Percentiles rank a stretch among this genome's conserved stretches.
These are phyloP conservation scores for Neurospora sp. DNA, from an alignment of 2,329 filamentous ascomycete genomes.

Conservation along the genomic window DNA sequence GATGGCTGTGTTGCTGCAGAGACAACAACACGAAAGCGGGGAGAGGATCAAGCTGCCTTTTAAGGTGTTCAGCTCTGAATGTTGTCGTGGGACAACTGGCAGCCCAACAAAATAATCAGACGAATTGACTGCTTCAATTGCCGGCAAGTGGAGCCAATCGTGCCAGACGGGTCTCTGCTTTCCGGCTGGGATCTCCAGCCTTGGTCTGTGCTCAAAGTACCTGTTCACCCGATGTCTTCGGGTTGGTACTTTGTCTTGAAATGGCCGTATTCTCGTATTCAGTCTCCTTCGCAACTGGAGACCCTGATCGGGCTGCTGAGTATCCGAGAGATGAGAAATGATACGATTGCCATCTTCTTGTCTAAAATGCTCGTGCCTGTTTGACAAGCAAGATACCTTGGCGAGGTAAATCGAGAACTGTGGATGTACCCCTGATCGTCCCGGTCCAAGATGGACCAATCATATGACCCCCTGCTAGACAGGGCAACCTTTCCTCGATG, in stretches of 20 bases:
- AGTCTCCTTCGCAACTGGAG: not conserved
- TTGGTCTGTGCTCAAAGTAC: not conserved
- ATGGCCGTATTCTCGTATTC: not conserved
- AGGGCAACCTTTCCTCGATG: not conserved
- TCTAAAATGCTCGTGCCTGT: not conserved
- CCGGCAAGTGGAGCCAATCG: not conserved
- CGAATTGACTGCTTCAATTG: not conserved
- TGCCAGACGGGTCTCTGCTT: not conserved
- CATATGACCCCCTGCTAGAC: not conserved
- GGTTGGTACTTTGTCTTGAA: not conserved
- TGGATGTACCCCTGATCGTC: not conserved
- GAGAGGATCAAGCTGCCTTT: not conserved
- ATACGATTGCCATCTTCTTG: not conserved
- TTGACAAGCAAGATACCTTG: not conserved
- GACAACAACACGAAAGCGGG: not conserved
- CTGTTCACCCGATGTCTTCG: not conserved
- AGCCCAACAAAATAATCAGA: not conserved
- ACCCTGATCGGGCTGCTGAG: not conserved
- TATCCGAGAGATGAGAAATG: not conserved
- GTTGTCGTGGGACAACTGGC: not conserved
- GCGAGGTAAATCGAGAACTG: not conserved
- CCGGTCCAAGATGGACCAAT: not conserved
- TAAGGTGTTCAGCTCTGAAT: not conserved
- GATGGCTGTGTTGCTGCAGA: not conserved
- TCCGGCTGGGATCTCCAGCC: not conserved